These are phyloP conservation scores for Penicillium robsamsonii DNA, from an alignment of 495 filamentous ascomycete species.

Conservation along the genomic window DNA sequence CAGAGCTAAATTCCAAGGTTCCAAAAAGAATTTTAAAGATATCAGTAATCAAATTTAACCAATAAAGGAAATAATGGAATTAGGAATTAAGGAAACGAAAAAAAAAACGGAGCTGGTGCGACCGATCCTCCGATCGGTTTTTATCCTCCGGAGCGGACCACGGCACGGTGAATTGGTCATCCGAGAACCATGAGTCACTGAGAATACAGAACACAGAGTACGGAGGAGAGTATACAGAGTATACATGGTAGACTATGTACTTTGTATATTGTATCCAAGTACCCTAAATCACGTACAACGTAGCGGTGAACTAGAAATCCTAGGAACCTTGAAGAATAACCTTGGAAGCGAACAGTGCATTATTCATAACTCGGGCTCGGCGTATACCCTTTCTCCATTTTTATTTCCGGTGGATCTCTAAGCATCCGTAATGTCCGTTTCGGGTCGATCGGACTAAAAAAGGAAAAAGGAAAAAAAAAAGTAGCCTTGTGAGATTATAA, in stretches of 20 bases:
- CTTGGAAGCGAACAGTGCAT: conserved; percentile 4
- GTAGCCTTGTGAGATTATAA: conserved; percentile 1
- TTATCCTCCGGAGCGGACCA: conserved; percentile 4
- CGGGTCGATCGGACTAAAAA: conserved; percentile 7
- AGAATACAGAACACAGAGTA: neutral
- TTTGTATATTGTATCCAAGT: neutral
- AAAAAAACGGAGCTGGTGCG: neutral
- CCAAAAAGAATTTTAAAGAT: neutral
- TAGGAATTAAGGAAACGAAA: conserved; percentile 2
- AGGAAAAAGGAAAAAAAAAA: neutral
- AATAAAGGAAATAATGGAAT: neutral
- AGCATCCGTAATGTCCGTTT: conserved; percentile 9
- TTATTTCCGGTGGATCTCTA: conserved; percentile 10
- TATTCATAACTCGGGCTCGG: neutral
- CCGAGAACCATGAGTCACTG: neutral
- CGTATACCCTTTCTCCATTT: neutral
- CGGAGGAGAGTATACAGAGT: neutral
- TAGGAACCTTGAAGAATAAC: neutral
- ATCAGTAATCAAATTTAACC: neutral
- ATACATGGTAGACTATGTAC: neutral
- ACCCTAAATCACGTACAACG: neutral
- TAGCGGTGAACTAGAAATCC: conserved; percentile 7
- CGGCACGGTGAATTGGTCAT: conserved; percentile 13
- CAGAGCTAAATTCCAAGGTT: neutral
- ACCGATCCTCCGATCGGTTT: conserved; percentile 5